These are phyloP conservation scores for Teratosphaeria destructans DNA, from an alignment of 2,329 filamentous ascomycete species.

Conservation along the genomic window DNA sequence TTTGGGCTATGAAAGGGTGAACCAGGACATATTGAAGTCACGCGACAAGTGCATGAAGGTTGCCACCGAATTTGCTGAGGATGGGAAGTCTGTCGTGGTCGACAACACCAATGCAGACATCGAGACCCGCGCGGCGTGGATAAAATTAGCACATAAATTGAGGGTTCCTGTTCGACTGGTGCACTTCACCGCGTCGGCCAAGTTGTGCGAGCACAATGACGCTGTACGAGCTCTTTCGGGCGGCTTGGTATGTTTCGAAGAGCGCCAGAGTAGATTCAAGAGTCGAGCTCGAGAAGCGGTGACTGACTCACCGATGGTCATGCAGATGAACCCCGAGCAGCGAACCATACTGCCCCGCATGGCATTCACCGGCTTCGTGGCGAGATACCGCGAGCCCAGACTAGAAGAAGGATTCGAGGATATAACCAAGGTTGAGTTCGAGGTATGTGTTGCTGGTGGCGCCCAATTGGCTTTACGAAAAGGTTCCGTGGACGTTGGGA, in stretches of 20 bases:
- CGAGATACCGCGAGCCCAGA: slow-evolving; percentile 62
- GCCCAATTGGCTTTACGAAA: not conserved
- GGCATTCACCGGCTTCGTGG: slow-evolving; percentile 67
- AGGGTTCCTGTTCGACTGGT: slow-evolving; percentile 73
- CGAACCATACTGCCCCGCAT: slow-evolving; percentile 62
- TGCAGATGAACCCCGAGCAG: slow-evolving; percentile 70
- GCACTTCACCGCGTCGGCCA: slow-evolving; percentile 63
- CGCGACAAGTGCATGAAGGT: slow-evolving; percentile 58
- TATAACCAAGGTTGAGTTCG: slow-evolving; percentile 64
- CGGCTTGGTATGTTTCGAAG: slow-evolving; percentile 16
- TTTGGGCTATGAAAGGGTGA: slow-evolving; percentile 72
- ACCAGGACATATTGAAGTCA: slow-evolving; percentile 80
- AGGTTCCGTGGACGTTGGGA: not conserved
- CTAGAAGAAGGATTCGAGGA: slow-evolving; percentile 74
- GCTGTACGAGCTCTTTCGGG: slow-evolving; percentile 59
- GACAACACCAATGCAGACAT: slow-evolving; percentile 93
- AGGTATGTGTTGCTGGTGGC: slow-evolving; percentile 34
- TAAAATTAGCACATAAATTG: slow-evolving; percentile 59
- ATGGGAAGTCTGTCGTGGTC: slow-evolving; percentile 61
- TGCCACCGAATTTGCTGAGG: slow-evolving; percentile 50
- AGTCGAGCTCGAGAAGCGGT: not conserved
- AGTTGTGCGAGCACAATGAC: slow-evolving; percentile 77
- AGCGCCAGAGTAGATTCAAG: not conserved
- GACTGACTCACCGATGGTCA: slow-evolving; percentile 6
- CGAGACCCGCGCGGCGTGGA: slow-evolving; percentile 69